phyloP scores from a whole-genome alignment of 2,329 filamentous ascomycete genomes.

The Cytospora piceae region DNA sequence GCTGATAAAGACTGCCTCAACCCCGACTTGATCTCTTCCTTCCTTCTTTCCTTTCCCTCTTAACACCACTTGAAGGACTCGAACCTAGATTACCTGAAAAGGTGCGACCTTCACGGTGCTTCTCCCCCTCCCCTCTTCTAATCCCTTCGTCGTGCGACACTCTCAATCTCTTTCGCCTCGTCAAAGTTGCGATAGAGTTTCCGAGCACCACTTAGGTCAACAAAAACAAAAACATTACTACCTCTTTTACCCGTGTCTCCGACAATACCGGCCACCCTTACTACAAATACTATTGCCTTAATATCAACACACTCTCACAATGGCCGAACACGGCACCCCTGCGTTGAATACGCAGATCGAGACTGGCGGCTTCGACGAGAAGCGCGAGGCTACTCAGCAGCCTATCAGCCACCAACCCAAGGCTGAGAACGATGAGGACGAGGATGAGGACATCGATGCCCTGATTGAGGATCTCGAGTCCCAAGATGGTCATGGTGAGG shows the following conservation, averaged over 20 bases:
- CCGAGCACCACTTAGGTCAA: constrained; percentile 29
- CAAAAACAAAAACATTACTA: constrained; percentile 28
- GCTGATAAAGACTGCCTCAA: constrained; percentile 28
- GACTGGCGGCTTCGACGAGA: constrained; percentile 68
- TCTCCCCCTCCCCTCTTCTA: constrained; percentile 17
- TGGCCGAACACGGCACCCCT: constrained; percentile 62
- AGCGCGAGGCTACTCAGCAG: constrained; percentile 46
- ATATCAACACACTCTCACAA: constrained; percentile 39
- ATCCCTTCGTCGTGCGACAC: constrained; percentile 28
- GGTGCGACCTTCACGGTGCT: constrained; percentile 27
- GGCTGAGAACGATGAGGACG: constrained; percentile 66
- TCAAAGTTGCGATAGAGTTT: constrained; percentile 27
- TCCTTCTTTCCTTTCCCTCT: constrained; percentile 31
- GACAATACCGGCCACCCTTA: not conserved
- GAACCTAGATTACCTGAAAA: constrained; percentile 27
- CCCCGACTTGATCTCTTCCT: constrained; percentile 31
- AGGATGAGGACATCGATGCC: constrained; percentile 82
- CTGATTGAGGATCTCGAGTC: constrained; percentile 88
- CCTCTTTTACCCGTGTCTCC: not conserved
- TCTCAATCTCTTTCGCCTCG: constrained; percentile 27
- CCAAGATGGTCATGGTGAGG: constrained; percentile 69
- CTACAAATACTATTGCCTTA: constrained; percentile 26
- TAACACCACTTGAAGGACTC: constrained; percentile 30
- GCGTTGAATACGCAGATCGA: constrained; percentile 68
- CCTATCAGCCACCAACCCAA: constrained; percentile 42